phyloP scores from a whole-genome alignment of 2,329 filamentous ascomycete species.

The Colletotrichum lentis region DNA sequence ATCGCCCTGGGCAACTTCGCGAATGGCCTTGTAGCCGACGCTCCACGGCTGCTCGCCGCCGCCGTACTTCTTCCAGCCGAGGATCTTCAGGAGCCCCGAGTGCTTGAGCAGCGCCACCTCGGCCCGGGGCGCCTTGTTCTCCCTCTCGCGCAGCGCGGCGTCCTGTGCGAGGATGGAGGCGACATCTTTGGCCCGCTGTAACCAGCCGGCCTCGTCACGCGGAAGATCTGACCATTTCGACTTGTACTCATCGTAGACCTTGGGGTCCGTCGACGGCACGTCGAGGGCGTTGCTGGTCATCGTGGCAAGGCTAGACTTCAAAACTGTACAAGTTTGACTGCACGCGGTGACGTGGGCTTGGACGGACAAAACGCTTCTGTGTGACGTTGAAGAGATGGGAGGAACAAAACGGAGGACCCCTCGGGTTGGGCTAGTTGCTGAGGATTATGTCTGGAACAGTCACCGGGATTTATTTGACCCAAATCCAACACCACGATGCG shows the following conservation, averaged over 20 bases:
- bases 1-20: slow-evolving; percentile 70
- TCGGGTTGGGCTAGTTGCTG: neutral
- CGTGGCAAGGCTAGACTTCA: neutral
- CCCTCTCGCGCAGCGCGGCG: slow-evolving; percentile 48
- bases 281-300: slow-evolving; percentile 36
- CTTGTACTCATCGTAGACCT: slow-evolving; percentile 50
- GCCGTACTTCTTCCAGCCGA: slow-evolving; percentile 52
- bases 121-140: slow-evolving; percentile 52
- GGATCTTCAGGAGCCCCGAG: slow-evolving; percentile 50
- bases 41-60: slow-evolving; percentile 56
- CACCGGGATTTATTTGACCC: neutral
- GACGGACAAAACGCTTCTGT: neutral
- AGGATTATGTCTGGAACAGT: neutral
- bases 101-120: slow-evolving; percentile 54
- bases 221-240: slow-evolving; percentile 49
- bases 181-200: slow-evolving; percentile 52
- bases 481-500: neutral
- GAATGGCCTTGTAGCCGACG: slow-evolving; percentile 65
- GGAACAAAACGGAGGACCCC: too few species aligned
- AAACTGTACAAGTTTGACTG: too few species aligned
- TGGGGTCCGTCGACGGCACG: slow-evolving; percentile 46
- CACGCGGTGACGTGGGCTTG: too few species aligned
- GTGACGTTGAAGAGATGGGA: too few species aligned
- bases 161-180: slow-evolving; percentile 48
- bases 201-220: slow-evolving; percentile 46